These are phyloP conservation scores for Chaetomium sp. DNA, from an alignment of 2,329 filamentous ascomycete genomes.

Conservation along the genomic window DNA sequence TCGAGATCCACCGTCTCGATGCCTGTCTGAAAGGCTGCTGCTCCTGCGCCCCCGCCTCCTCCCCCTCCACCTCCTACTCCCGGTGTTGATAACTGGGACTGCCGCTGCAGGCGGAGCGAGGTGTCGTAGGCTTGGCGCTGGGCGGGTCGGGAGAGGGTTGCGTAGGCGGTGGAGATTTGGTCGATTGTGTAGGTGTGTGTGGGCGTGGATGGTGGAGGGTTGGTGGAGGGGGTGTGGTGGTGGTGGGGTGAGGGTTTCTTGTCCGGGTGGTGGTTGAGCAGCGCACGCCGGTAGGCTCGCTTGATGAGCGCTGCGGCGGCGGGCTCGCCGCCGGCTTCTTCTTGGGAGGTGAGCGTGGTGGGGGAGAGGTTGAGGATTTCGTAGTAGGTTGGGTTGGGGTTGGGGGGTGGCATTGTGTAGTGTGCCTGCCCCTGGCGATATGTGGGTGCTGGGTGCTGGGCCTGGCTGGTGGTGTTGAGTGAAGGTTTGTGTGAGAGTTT, in stretches of 20 bases:
- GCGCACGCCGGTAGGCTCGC: constrained; percentile 64
- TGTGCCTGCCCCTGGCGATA: neutral
- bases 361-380: constrained; percentile 60
- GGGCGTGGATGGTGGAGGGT: too few relatives aligned
- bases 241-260: constrained; percentile 58
- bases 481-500: neutral
- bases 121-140: constrained; percentile 58
- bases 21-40: constrained; percentile 53
- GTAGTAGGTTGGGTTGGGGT: constrained; percentile 55
- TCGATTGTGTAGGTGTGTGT: constrained; percentile 58
- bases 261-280: constrained; percentile 68
- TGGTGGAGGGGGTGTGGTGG: constrained; percentile 52
- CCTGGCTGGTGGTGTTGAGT: neutral
- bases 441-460: neutral
- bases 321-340: constrained; percentile 44
- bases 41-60: neutral
- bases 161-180: constrained; percentile 64
- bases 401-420: constrained; percentile 3
- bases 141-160: constrained; percentile 54
- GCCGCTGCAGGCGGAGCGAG: constrained; percentile 44
- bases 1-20: constrained; percentile 67
- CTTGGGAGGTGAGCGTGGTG: constrained; percentile 48
- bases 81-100: constrained; percentile 21
- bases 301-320: constrained; percentile 50
- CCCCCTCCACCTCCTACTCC: neutral